Evolutionary conservation across 345 rosid species (phyloP).

Genomic region (Linum lewisii): DNA sequence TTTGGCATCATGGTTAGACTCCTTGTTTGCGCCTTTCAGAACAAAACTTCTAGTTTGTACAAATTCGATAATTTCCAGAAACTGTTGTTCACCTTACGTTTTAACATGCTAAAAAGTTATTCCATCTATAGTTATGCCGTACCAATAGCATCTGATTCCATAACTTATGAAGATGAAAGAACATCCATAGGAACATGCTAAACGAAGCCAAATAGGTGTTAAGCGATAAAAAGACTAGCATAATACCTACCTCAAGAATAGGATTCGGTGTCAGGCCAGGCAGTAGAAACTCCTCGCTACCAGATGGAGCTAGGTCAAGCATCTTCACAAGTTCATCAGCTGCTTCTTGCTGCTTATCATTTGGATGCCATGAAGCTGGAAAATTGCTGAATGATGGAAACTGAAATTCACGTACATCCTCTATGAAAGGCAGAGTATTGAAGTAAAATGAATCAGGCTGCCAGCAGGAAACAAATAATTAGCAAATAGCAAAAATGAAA

Average conservation of each 20-base stretch:
- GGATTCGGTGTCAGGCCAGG: constrained; percentile 92
- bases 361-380: constrained; percentile 64
- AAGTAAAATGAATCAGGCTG: constrained; percentile 92
- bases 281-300: constrained; percentile 44
- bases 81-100: neutral
- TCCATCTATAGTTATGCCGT: neutral
- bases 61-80: too few species aligned
- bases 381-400: constrained; percentile 72
- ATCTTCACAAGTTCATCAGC: constrained; percentile 71
- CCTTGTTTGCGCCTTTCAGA: too few species aligned
- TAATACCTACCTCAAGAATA: constrained; percentile 73
- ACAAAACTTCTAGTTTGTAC: too few species aligned
- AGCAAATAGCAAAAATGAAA: too few species aligned
- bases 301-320: constrained; percentile 78
- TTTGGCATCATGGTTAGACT: too few species aligned
- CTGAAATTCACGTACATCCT: constrained; percentile 87
- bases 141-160: neutral
- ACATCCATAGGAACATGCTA: neutral
- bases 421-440: constrained; percentile 77
- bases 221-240: neutral
- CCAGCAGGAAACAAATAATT: constrained; percentile 14
- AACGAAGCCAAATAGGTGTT: neutral
- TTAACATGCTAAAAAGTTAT: neutral
- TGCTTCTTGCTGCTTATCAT: constrained; percentile 68
- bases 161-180: neutral